Evolutionary conservation across 495 filamentous ascomycete genomes (phyloP).

Genomic region (Hyaloscypha finlandica): DNA sequence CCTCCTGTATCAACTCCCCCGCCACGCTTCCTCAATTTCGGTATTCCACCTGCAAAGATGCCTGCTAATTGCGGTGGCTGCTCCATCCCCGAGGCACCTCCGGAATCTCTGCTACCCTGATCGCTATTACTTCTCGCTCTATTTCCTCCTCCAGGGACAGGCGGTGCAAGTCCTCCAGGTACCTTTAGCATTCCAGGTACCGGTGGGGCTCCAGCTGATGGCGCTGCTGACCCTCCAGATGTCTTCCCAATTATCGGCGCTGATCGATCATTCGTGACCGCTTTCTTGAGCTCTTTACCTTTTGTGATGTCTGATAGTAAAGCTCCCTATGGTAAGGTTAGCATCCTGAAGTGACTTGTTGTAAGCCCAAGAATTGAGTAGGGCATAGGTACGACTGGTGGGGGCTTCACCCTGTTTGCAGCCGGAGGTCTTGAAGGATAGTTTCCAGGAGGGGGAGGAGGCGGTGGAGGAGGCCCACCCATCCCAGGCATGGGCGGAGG

Average conservation of each 20-base stretch:
- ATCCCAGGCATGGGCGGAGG: constrained; percentile 60
- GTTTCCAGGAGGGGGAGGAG: constrained; percentile 59
- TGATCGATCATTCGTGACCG: constrained; percentile 93
- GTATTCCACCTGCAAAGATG: constrained; percentile 92
- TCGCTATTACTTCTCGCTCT: constrained; percentile 84
- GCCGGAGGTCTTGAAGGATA: constrained; percentile 36
- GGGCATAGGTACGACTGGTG: constrained; percentile 23
- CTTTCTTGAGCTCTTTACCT: constrained; percentile 78
- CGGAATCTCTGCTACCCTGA: constrained; percentile 46
- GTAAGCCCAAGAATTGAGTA: constrained; percentile 31
- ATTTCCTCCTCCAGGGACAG: constrained; percentile 61
- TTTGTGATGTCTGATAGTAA: constrained; percentile 89
- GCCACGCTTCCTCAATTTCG: constrained; percentile 83
- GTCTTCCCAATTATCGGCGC: constrained; percentile 67
- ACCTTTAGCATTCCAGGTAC: constrained; percentile 68
- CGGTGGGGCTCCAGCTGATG: constrained; percentile 75
- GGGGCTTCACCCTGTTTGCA: constrained; percentile 32
- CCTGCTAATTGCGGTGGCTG: constrained; percentile 82
- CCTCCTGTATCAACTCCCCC: constrained; percentile 88
- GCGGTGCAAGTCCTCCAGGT: constrained; percentile 71
- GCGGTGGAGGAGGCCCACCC: constrained; percentile 70
- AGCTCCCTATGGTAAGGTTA: constrained; percentile 62
- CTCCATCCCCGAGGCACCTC: constrained; percentile 42
- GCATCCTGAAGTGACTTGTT: constrained; percentile 19
- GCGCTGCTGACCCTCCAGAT: constrained; percentile 55